Evolutionary conservation across 305 asterid species (phyloP).

Genomic region (Ajuga reptans): DNA sequence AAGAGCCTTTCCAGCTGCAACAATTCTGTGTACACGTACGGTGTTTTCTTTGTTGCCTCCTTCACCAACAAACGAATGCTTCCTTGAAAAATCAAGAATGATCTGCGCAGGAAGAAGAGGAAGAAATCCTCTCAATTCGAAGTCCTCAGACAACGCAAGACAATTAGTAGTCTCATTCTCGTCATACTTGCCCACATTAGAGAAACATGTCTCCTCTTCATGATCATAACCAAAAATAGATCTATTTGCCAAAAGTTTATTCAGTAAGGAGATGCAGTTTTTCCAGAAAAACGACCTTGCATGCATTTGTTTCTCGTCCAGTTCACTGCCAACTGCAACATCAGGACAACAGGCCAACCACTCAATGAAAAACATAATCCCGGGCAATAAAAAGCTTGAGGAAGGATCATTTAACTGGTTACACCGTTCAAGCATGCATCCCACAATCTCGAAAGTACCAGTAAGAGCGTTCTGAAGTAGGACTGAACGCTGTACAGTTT

Average conservation of each 20-base stretch:
- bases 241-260: constrained; percentile 54
- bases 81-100: constrained; percentile 43
- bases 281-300: constrained; percentile 75
- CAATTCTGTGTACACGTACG: constrained; percentile 14
- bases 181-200: constrained; percentile 74
- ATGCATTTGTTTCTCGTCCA: constrained; percentile 60
- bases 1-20: constrained; percentile 23
- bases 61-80: constrained; percentile 45
- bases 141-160: constrained; percentile 82
- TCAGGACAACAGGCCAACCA: constrained; percentile 85
- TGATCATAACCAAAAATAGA: constrained; percentile 38
- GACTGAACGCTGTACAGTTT: constrained; percentile 77
- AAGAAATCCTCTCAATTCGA: constrained; percentile 25
- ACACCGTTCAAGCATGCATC: constrained; percentile 64
- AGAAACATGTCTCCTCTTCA: constrained; percentile 67
- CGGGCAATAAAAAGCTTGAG: constrained; percentile 69
- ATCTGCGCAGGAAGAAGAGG: constrained; percentile 59
- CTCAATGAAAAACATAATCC: constrained; percentile 75
- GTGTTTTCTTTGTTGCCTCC: constrained; percentile 32
- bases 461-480: constrained; percentile 69
- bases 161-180: constrained; percentile 67
- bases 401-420: constrained; percentile 62
- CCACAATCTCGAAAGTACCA: constrained; percentile 73
- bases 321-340: constrained; percentile 58
- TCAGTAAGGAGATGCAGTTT: constrained; percentile 50